Conservation (phyloP, 495 filamentous ascomycete genomes). For the Trichoderma erinaceum region DNA sequence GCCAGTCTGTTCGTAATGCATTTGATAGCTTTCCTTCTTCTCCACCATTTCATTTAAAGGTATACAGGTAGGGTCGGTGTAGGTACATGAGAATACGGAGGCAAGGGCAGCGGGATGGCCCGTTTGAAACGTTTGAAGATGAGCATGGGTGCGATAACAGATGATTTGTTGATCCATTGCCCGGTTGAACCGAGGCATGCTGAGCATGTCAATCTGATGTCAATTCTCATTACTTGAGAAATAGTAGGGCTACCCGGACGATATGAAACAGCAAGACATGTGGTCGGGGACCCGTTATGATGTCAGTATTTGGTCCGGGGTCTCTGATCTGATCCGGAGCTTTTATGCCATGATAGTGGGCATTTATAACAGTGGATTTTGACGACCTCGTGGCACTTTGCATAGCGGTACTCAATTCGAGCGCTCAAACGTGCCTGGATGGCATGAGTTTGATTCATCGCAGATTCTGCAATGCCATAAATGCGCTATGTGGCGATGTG, state of each 20-base stretch:
- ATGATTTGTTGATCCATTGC: slow-evolving; percentile 1
- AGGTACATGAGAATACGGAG: not conserved
- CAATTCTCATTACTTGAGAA: not conserved
- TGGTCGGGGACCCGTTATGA: slow-evolving; percentile 3
- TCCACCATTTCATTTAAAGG: not conserved
- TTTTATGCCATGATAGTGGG: no score
- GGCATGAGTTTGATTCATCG: no score
- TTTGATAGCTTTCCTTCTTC: not conserved
- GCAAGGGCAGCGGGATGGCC: not conserved
- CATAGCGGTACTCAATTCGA: no score
- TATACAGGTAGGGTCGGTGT: not conserved
- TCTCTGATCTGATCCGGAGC: not conserved
- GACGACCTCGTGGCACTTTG: no score
- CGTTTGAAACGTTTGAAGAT: slow-evolving; percentile 9
- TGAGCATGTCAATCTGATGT: not conserved
- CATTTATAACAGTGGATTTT: no score
- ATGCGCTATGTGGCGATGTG: no score
- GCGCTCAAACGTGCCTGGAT: no score
- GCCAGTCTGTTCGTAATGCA: not conserved
- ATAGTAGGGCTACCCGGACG: slow-evolving; percentile 9
- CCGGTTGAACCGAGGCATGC: not conserved
- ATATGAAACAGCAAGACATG: not conserved
- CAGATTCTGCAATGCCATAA: no score
- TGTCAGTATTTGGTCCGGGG: not conserved
- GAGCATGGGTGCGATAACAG: slow-evolving; percentile 12